phyloP scores from a whole-genome alignment of 192 early-diverging fungal species.

The Coemansia sp. region DNA sequence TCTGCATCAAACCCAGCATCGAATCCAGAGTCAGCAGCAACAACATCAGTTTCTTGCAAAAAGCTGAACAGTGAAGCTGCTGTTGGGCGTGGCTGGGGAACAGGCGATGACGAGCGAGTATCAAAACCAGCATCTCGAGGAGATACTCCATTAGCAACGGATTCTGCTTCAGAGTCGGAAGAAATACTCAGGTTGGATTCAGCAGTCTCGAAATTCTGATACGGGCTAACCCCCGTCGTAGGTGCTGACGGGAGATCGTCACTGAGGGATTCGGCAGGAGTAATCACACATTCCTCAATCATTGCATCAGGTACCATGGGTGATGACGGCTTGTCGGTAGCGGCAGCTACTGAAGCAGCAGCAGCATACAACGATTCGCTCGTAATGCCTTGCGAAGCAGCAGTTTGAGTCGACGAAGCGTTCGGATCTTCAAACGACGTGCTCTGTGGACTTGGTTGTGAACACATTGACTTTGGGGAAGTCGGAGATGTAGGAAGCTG shows the following conservation, averaged over 20 bases:
- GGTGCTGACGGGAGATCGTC: background rate
- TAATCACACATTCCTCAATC: background rate
- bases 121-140: background rate
- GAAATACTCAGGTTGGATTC: background rate
- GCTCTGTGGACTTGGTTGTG: constrained; percentile 42
- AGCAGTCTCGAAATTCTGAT: constrained; percentile 3
- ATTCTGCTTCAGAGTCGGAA: constrained; percentile 1
- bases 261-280: background rate
- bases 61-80: constrained; percentile 36
- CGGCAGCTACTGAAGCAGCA: background rate
- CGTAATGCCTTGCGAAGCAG: background rate
- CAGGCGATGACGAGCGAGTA: constrained; percentile 22
- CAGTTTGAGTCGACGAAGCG: constrained; percentile 15
- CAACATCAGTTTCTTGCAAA: constrained; percentile 1
- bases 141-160: background rate
- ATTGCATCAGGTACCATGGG: background rate
- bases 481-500: constrained; percentile 28
- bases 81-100: constrained; percentile 22
- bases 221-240: constrained; percentile 1
- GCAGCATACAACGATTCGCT: background rate
- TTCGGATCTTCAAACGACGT: constrained; percentile 42
- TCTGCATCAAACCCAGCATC: background rate
- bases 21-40: background rate
- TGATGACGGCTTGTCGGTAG: background rate
- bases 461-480: constrained; percentile 15